Conservation (phyloP, 345 rosid genomes). For the Trapa bicornis region DNA sequence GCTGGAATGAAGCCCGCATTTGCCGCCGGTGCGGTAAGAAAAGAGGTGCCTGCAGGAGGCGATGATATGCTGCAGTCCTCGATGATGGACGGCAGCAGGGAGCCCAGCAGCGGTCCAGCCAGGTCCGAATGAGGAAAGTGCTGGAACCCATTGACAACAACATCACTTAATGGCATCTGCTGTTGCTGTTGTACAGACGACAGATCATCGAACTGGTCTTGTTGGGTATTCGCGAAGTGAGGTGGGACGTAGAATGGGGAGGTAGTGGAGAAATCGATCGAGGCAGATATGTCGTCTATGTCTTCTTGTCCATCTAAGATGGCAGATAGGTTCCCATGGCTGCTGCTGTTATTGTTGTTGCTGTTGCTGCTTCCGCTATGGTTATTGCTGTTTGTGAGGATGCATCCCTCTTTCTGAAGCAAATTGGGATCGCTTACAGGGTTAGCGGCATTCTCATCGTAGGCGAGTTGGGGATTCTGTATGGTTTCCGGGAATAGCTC, state of each 20-base stretch:
- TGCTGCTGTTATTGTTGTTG: conserved; percentile 6
- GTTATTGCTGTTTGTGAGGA: conserved; percentile 9
- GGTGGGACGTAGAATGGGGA: conserved; percentile 43
- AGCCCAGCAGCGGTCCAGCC: conserved; percentile 4
- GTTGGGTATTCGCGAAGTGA: conserved; percentile 23
- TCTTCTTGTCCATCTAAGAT: conserved; percentile 18
- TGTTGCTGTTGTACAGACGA: conserved; percentile 16
- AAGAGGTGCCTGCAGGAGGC: conserved; percentile 41
- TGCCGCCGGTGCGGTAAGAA: conserved; percentile 23
- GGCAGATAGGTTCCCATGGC: conserved; percentile 29
- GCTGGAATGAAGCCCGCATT: conserved; percentile 23
- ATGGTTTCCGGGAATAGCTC: conserved; percentile 58
- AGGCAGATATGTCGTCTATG: conserved; percentile 69
- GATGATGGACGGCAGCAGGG: conserved; percentile 24
- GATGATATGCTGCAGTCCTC: conserved; percentile 66
- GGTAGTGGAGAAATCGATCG: conserved; percentile 81
- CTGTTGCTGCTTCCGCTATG: conserved; percentile 15
- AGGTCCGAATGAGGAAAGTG: too few species aligned
- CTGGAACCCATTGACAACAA: conserved; percentile 20
- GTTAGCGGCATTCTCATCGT: conserved; percentile 43
- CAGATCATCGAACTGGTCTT: conserved; percentile 29
- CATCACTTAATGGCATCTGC: neutral
- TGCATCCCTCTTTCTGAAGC: conserved; percentile 24
- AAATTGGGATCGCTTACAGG: conserved; percentile 13
- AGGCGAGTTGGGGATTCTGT: conserved; percentile 45